phyloP scores from a whole-genome alignment of 2,329 filamentous ascomycete genomes.

The Westerdykella ornata region DNA sequence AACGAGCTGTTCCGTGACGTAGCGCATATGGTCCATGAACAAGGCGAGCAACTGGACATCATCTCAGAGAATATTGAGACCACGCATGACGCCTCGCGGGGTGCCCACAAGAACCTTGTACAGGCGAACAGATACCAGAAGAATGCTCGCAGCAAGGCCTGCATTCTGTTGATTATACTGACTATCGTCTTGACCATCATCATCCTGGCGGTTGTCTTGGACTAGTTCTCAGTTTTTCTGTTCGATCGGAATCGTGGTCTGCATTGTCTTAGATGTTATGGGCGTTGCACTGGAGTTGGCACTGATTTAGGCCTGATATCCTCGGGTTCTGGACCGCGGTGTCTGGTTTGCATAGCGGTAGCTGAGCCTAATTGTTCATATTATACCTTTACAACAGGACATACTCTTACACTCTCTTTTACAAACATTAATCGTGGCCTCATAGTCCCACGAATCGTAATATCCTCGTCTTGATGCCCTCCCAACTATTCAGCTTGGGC shows the following conservation, averaged over 20 bases:
- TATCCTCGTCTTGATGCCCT: constrained; percentile 54
- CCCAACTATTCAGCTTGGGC: constrained; percentile 58
- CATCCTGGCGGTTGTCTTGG: constrained; percentile 75
- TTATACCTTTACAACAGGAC: background rate
- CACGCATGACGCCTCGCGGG: constrained; percentile 71
- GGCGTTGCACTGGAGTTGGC: constrained; percentile 2
- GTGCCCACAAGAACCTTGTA: constrained; percentile 78
- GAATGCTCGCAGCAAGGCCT: constrained; percentile 89
- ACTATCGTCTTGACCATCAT: constrained; percentile 85
- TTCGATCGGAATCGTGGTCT: constrained; percentile 11
- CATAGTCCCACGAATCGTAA: constrained; percentile 44
- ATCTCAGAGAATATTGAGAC: constrained; percentile 85
- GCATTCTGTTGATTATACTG: constrained; percentile 82
- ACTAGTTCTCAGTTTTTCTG: constrained; percentile 41
- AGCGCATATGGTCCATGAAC: constrained; percentile 93
- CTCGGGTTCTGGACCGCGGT: too few species aligned
- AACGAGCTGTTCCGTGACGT: constrained; percentile 97
- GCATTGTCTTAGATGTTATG: constrained; percentile 14
- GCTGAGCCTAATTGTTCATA: background rate
- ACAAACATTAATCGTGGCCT: background rate
- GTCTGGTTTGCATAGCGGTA: background rate
- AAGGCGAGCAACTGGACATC: constrained; percentile 80
- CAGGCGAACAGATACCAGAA: constrained; percentile 89
- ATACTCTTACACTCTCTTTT: background rate
- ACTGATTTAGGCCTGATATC: too few species aligned